phyloP scores from a whole-genome alignment of 306 rosid genomes.

The Vigna radiata region DNA sequence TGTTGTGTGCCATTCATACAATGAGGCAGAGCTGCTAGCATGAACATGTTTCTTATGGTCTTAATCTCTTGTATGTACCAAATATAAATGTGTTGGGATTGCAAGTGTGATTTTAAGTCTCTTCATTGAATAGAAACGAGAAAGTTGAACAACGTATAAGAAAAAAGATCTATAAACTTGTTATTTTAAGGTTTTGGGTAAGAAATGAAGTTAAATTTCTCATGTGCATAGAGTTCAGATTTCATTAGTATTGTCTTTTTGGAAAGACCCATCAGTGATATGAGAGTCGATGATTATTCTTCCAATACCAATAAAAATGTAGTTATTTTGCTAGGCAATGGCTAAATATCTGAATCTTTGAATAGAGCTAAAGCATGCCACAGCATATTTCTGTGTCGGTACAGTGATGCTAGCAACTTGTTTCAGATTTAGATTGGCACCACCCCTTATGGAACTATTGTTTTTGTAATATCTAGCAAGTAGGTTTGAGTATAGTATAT shows the following conservation, averaged over 20 bases:
- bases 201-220: no score
- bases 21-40: background rate
- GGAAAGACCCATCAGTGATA: no score
- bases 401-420: slow-evolving; percentile 70
- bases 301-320: no score
- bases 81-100: background rate
- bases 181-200: no score
- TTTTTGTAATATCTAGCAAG: slow-evolving; percentile 48
- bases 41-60: background rate
- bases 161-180: no score
- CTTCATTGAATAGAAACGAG: no score
- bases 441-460: slow-evolving; percentile 51
- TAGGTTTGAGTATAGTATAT: slow-evolving; percentile 49
- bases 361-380: slow-evolving; percentile 30
- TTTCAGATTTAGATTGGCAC: slow-evolving; percentile 48
- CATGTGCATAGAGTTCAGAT: no score
- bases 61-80: background rate
- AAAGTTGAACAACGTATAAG: no score
- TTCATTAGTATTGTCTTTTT: no score
- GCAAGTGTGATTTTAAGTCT: no score
- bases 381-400: slow-evolving; percentile 51
- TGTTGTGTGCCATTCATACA: background rate
- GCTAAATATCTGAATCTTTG: slow-evolving; percentile 41
- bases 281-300: no score
- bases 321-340: background rate